Evolutionary conservation across 83 land plant genomes (phyloP), one percentile per base, ranked within the genome.

Genomic region (Larix sibirica): DNA sequence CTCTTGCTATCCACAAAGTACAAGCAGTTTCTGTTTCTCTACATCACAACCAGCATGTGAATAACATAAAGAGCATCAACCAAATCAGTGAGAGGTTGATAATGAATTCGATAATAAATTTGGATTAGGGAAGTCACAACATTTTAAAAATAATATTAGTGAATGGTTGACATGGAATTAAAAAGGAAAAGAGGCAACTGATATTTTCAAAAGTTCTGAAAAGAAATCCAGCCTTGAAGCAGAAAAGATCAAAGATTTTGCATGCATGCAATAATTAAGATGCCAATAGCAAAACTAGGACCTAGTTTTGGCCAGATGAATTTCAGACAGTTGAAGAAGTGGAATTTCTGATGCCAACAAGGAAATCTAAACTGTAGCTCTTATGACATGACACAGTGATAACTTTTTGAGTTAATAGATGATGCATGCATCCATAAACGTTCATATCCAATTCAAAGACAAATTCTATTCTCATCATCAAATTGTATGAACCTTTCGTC

Each of bases 361-460:
- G 58, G 58, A 54, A 54, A 54, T 54, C 58, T 54, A 54, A 54
- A 54, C 16, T 54, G 58, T 54, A 13, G 58, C 58, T 54, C 58
- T 54, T 54, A 54, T 54, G 16, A 14, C 2, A 54, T 54, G 14
- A 12, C 16, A 54, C 16, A 2, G 58, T 54, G 58, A 54, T 54
- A 54, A 13, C 58, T 12, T 54, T 54, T 13, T 12, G 14, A 50
- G 56, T 50, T 50, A 10, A 13, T 13, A 54, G 58, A 54, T 54
- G 58, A 54, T 50, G 12, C 56, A 50, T 50, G 56, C 9, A 50
- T 10, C 56, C 58, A 54, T 54, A 54, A 12, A 54, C 58, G 23
- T 58, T 56, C 77, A 4, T 14, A 23, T 14, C 62, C 96, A 98
- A 98, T 98, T 33, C 36, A 33, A 33, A 33, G 36, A 33, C 36